Evolutionary conservation across 1,139 yeast species (phyloP).

Genomic region (Suhomyces atakaporum): DNA sequence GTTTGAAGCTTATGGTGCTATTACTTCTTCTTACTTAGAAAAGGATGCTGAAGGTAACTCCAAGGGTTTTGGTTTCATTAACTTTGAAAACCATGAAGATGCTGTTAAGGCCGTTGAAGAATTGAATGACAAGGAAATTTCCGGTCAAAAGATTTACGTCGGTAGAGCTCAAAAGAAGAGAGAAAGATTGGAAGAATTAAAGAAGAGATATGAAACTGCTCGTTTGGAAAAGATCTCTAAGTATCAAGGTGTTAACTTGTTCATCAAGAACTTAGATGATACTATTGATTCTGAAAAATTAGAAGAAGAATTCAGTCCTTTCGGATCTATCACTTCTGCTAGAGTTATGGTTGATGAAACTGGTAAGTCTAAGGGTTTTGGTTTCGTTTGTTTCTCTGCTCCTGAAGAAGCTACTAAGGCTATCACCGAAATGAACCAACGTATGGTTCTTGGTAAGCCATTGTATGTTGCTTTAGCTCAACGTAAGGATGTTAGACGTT

Average conservation of each 20-base stretch:
- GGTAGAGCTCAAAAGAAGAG: slow-evolving; percentile 99
- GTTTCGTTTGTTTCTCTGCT: slow-evolving; percentile 95
- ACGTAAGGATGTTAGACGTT: slow-evolving; percentile 97
- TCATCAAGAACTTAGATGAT: slow-evolving; percentile 95
- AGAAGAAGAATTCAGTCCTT: slow-evolving; percentile 89
- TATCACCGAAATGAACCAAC: slow-evolving; percentile 97
- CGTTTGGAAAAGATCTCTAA: slow-evolving; percentile 91
- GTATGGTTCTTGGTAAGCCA: slow-evolving; percentile 94
- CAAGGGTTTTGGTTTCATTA: slow-evolving; percentile 95
- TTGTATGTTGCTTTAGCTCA: slow-evolving; percentile 98
- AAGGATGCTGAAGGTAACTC: slow-evolving; percentile 86
- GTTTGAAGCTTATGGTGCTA: slow-evolving; percentile 73
- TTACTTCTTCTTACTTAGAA: slow-evolving; percentile 85
- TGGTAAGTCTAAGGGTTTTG: slow-evolving; percentile 97
- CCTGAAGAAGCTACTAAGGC: slow-evolving; percentile 99
- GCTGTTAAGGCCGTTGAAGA: slow-evolving; percentile 93
- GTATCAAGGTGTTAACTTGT: slow-evolving; percentile 97
- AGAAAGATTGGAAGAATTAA: slow-evolving; percentile 96
- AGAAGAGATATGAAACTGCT: slow-evolving; percentile 91
- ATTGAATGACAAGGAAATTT: slow-evolving; percentile 83
- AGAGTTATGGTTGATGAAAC: slow-evolving; percentile 94
- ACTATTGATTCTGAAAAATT: slow-evolving; percentile 87
- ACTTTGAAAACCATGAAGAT: slow-evolving; percentile 82
- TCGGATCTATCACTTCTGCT: slow-evolving; percentile 94
- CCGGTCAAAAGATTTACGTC: slow-evolving; percentile 85